phyloP scores from a whole-genome alignment of 257 asterid genomes.

The Pogostemon cablin region DNA sequence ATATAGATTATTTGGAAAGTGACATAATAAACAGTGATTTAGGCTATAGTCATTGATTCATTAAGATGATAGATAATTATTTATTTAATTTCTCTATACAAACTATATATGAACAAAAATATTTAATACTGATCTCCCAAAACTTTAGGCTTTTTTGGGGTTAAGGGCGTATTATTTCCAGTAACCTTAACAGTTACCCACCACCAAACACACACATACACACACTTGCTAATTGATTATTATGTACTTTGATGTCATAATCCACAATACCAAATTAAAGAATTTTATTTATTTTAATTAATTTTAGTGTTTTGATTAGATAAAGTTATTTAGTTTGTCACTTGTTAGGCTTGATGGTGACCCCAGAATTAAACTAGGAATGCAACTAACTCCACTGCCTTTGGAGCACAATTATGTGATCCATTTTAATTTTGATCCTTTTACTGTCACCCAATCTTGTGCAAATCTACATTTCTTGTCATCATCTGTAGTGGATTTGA shows the following conservation, averaged over 20 bases:
- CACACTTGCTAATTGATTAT: conserved; percentile 6
- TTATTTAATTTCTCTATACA: no score
- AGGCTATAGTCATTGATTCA: no score
- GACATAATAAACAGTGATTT: no score
- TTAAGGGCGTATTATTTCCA: conserved; percentile 26
- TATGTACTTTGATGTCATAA: conserved; percentile 38
- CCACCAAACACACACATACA: conserved; percentile 34
- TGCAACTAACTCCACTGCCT: conserved; percentile 45
- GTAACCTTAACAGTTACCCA: conserved; percentile 30
- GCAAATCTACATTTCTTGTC: conserved; percentile 30
- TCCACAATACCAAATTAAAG: conserved; percentile 28
- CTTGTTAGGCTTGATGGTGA: conserved; percentile 38
- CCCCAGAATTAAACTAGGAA: conserved; percentile 33
- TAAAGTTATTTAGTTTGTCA: conserved; percentile 27
- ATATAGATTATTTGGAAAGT: no score
- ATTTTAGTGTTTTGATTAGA: conserved; percentile 8
- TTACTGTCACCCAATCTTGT: conserved; percentile 35
- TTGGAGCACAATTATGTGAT: conserved; percentile 47
- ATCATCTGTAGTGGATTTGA: conserved; percentile 20
- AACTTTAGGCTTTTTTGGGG: conserved; percentile 35
- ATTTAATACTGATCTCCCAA: conserved; percentile 32
- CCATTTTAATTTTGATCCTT: conserved; percentile 23
- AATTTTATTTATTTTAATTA: conserved; percentile 14
- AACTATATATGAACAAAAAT: no score
- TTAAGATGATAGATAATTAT: no score